Evolutionary conservation across 1,139 yeast species (phyloP).

Genomic region (Diutina catenulata): DNA sequence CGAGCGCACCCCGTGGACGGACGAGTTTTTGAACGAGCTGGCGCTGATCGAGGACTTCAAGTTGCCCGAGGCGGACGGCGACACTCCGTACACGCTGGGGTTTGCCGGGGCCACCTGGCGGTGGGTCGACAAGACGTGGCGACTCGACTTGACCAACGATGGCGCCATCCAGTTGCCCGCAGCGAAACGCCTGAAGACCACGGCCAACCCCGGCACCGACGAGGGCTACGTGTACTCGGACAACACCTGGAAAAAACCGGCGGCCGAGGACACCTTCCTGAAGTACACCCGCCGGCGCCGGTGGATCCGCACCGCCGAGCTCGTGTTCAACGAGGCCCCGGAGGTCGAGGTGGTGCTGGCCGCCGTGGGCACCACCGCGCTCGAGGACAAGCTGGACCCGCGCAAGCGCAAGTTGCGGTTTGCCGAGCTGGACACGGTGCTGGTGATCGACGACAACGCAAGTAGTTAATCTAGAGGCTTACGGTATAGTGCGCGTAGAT

Average conservation of each 20-base stretch:
- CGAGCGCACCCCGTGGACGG: slow-evolving; percentile 96
- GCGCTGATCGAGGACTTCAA: slow-evolving; percentile 66
- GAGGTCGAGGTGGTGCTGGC: background rate
- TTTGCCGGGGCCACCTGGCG: slow-evolving; percentile 73
- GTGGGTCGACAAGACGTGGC: slow-evolving; percentile 93
- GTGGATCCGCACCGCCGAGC: slow-evolving; percentile 92
- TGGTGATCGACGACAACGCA: background rate
- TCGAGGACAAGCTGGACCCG: slow-evolving; percentile 6
- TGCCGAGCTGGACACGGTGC: slow-evolving; percentile 5
- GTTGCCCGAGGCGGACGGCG: slow-evolving; percentile 52
- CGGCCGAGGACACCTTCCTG: slow-evolving; percentile 78
- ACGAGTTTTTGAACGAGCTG: slow-evolving; percentile 82
- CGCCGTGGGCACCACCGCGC: slow-evolving; percentile 1
- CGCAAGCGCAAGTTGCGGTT: slow-evolving; percentile 7
- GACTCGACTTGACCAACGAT: slow-evolving; percentile 78
- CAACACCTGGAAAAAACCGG: slow-evolving; percentile 88
- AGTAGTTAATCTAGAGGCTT: too few species aligned
- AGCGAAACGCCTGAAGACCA: slow-evolving; percentile 50
- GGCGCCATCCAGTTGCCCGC: slow-evolving; percentile 68
- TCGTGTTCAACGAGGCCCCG: slow-evolving; percentile 29
- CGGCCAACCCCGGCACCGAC: slow-evolving; percentile 66
- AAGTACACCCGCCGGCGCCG: slow-evolving; percentile 90
- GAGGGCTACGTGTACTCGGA: slow-evolving; percentile 87
- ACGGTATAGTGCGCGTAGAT: too few species aligned
- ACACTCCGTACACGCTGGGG: slow-evolving; percentile 23